Evolutionary conservation across 176 grass and related monocot species (phyloP), one percentile per base, ranked within the genome.

Genomic region (Musa troglodytarum): DNA sequence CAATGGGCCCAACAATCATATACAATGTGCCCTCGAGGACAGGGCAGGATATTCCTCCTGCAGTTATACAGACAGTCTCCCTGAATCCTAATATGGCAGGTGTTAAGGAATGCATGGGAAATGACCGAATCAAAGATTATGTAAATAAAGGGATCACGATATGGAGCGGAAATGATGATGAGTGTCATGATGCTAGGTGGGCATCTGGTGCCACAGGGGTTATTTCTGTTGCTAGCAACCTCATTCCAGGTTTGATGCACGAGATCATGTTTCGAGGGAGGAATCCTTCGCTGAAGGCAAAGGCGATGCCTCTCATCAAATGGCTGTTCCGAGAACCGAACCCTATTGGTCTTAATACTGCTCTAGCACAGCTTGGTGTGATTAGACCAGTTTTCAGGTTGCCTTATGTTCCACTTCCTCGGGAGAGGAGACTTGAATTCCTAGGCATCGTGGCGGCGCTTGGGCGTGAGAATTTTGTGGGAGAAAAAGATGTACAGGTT

Each of bases 131-230:
- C 25, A 90, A 87, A 81, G 54, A 78, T 71, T 91, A 97, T 73
- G 74, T 85, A 1, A 88, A 93, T 72, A 85, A 89, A 80, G 88
- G 82, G 24, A 85, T 91, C 13, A 54, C 87, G 24, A 80, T 87
- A 80, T 97, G 94, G 94, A 97, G 86, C 1, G 94, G 94, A 34
- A 88, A 87, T 12, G 90, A 91, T 17, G 83, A 83, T 0, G 83
- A 93, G 51, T 90, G 90, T 10, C 89, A 93, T 54, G 94, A 93
- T 87, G 85, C 94, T 43, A 92, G 88, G 71, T 90, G 87, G 90
- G 74, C 80, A 52, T 80, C 78, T 65, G 82, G 90, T 2, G 94
- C 88, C 9, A 86, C 84, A 52, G 90, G 94, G 69, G 94, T 91
- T 26, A 87, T 90, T 72, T 97, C 87, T 80, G 80, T 97, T 11